Evolutionary conservation across 2,329 filamentous ascomycete genomes (phyloP).

Genomic region (Penicillium capsulatum): DNA sequence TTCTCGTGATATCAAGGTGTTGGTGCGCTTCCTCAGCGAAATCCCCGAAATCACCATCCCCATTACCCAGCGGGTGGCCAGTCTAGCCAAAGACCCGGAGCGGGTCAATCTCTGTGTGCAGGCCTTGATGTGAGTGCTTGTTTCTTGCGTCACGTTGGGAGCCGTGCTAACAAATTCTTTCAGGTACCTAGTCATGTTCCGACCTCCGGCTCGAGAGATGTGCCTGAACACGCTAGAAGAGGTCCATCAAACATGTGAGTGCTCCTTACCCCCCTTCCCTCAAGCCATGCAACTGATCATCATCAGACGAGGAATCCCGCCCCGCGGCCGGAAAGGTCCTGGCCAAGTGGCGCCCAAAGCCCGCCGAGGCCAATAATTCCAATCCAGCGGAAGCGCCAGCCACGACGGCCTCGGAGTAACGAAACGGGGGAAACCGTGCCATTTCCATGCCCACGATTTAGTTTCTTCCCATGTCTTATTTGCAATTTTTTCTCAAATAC

Average conservation of each 20-base stretch:
- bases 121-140: constrained; percentile 51
- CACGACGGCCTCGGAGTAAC: constrained; percentile 4
- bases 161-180: constrained; percentile 11
- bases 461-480: neutral
- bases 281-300: no score
- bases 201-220: constrained; percentile 56
- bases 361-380: constrained; percentile 13
- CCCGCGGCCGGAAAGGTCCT: constrained; percentile 52
- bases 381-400: constrained; percentile 11
- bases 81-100: constrained; percentile 60
- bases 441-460: neutral
- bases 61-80: constrained; percentile 68
- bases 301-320: constrained; percentile 48
- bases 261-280: neutral
- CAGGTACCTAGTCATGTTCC: constrained; percentile 55
- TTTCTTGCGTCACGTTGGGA: neutral
- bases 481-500: neutral
- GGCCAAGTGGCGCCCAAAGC: constrained; percentile 52
- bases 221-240: constrained; percentile 57
- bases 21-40: constrained; percentile 88
- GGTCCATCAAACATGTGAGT: constrained; percentile 54
- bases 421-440: neutral
- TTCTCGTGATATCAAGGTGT: constrained; percentile 71
- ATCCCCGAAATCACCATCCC: constrained; percentile 71
- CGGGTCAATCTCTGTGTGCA: constrained; percentile 57